phyloP scores from a whole-genome alignment of 768 basidiomycete species.

The Gloeostereum incarnatum region DNA sequence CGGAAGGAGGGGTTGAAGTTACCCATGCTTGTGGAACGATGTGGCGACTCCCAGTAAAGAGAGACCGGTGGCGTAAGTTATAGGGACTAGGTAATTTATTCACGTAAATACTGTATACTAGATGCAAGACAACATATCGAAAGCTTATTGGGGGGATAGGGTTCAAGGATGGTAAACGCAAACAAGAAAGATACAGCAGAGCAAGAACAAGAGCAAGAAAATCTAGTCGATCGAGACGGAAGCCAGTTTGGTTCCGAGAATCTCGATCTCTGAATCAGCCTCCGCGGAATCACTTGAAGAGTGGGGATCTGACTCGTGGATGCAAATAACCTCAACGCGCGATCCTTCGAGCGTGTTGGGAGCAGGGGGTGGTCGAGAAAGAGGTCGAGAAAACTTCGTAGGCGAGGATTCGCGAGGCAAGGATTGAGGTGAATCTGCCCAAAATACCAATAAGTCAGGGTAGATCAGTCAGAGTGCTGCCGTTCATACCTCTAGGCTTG shows the following conservation, averaged over 20 bases:
- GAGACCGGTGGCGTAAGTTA: not conserved
- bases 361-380: conserved; percentile 12
- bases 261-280: conserved; percentile 24
- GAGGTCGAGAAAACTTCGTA: not conserved
- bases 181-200: no score
- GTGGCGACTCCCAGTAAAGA: not conserved
- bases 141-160: not conserved
- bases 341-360: not conserved
- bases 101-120: not conserved
- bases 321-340: conserved; percentile 3
- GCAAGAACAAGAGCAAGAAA: no score
- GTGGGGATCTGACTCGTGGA: conserved; percentile 10
- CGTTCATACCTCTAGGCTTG: conserved; percentile 34
- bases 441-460: no score
- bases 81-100: not conserved
- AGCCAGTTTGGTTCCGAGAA: conserved; percentile 17
- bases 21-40: conserved; percentile 22
- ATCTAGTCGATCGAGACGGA: conserved; percentile 12
- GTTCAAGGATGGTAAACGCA: not conserved
- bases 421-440: no score
- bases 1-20: conserved; percentile 29
- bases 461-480: not conserved
- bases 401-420: not conserved
- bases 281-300: conserved; percentile 7
- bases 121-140: not conserved